phyloP scores from a whole-genome alignment of 78 protist genomes.

The Pigoraptor vietnamica region DNA sequence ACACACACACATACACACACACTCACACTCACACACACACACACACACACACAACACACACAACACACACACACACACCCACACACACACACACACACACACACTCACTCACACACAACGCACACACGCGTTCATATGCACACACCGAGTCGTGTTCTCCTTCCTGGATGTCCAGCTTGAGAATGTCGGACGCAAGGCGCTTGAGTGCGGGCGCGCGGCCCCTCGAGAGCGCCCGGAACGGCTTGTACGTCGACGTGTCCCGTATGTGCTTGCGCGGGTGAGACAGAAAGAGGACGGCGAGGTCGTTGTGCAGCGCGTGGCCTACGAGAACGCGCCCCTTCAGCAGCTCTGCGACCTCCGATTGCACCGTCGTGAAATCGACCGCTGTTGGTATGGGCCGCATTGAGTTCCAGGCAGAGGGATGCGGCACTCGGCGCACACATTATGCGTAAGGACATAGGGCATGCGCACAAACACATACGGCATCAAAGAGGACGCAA shows the following conservation, averaged over 20 bases:
- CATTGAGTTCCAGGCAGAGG: no score
- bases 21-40: no score
- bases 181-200: neutral
- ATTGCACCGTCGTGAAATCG: no score
- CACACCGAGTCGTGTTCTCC: slow-evolving; percentile 22
- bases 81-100: neutral
- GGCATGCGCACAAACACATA: no score
- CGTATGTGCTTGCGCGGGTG: slow-evolving; percentile 18
- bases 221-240: neutral
- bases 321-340: slow-evolving; percentile 15
- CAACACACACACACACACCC: neutral
- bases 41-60: no score
- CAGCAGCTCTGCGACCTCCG: neutral
- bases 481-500: no score
- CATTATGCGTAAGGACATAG: no score
- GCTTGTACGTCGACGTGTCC: slow-evolving; percentile 15
- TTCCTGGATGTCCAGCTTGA: slow-evolving; percentile 9
- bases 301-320: slow-evolving; percentile 26
- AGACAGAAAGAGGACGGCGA: neutral
- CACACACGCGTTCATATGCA: neutral
- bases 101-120: neutral
- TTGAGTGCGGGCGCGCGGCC: slow-evolving; percentile 7
- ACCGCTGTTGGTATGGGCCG: no score
- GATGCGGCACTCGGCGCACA: no score
- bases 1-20: no score